Evolutionary conservation across 2,329 filamentous ascomycete genomes (phyloP).

Genomic region (Hirsutella thompsonii): DNA sequence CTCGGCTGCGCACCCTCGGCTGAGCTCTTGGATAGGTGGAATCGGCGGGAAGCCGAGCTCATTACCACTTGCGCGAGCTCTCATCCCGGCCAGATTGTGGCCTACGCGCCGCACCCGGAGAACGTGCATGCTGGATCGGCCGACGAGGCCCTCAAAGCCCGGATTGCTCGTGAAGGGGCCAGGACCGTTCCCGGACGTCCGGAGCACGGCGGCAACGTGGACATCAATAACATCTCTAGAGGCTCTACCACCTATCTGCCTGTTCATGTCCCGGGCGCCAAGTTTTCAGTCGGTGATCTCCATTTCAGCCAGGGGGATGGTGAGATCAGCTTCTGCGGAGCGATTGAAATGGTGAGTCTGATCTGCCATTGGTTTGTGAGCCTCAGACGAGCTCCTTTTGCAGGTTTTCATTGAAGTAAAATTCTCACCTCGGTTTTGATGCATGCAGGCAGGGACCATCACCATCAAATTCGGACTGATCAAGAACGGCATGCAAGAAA

Average conservation of each 20-base stretch:
- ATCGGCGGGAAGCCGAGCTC: slow-evolving; percentile 67
- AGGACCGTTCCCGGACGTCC: slow-evolving; percentile 75
- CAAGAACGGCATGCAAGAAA: slow-evolving; percentile 62
- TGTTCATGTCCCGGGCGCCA: slow-evolving; percentile 74
- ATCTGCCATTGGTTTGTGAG: no score
- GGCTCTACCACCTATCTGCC: slow-evolving; percentile 78
- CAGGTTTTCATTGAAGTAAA: no score
- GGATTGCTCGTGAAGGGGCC: slow-evolving; percentile 66
- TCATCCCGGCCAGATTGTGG: slow-evolving; percentile 57
- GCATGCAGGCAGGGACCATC: slow-evolving; percentile 56
- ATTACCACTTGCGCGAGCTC: slow-evolving; percentile 43
- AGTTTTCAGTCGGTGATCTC: slow-evolving; percentile 81
- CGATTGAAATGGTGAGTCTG: slow-evolving; percentile 63
- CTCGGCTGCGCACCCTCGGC: slow-evolving; percentile 76
- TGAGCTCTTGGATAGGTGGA: slow-evolving; percentile 71
- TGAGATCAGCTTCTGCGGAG: slow-evolving; percentile 79
- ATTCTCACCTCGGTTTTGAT: no score
- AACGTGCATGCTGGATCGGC: slow-evolving; percentile 63
- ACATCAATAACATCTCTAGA: slow-evolving; percentile 76
- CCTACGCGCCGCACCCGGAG: slow-evolving; percentile 59
- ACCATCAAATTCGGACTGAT: slow-evolving; percentile 84
- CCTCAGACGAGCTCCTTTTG: no score
- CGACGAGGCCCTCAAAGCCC: slow-evolving; percentile 42
- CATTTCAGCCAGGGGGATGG: slow-evolving; percentile 78
- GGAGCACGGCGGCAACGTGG: slow-evolving; percentile 82